Percentiles rank a stretch among this genome's conserved stretches.
phyloP scores from a whole-genome alignment of 805 yeast genomes.

The Pichia scutulata region DNA sequence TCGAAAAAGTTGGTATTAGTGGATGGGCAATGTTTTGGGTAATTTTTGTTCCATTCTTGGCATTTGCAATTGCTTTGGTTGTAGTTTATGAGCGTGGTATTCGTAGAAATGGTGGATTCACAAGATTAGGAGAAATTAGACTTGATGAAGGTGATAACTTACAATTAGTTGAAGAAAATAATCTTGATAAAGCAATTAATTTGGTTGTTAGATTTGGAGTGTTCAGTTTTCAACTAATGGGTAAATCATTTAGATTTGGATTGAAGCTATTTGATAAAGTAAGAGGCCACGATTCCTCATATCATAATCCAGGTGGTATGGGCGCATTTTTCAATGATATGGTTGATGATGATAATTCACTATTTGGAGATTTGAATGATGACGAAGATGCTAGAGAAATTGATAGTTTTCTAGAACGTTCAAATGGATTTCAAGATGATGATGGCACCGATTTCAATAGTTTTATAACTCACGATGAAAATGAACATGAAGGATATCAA shows the following conservation, averaged over 20 bases:
- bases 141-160: slow-evolving; percentile 63
- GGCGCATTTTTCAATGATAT: slow-evolving; percentile 26
- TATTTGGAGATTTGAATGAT: slow-evolving; percentile 25
- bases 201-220: slow-evolving; percentile 52
- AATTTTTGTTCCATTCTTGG: slow-evolving; percentile 48
- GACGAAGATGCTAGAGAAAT: slow-evolving; percentile 46
- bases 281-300: slow-evolving; percentile 16
- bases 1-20: slow-evolving; percentile 48
- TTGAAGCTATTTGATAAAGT: slow-evolving; percentile 10
- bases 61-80: slow-evolving; percentile 47
- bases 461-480: slow-evolving; percentile 3
- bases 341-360: slow-evolving; percentile 26
- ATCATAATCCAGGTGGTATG: slow-evolving; percentile 19
- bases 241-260: background rate
- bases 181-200: slow-evolving; percentile 52
- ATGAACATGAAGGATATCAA: slow-evolving; percentile 1
- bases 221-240: slow-evolving; percentile 17
- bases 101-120: slow-evolving; percentile 68
- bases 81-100: slow-evolving; percentile 77
- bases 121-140: slow-evolving; percentile 78
- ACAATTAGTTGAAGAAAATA: slow-evolving; percentile 50
- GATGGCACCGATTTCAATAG: slow-evolving; percentile 2
- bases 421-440: slow-evolving; percentile 19
- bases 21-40: slow-evolving; percentile 48
- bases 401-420: slow-evolving; percentile 33